Percentiles rank a stretch among this genome's conserved stretches.
Conservation (phyloP, 2,329 filamentous ascomycete species). For the Cordyceps pruinosa region DNA sequence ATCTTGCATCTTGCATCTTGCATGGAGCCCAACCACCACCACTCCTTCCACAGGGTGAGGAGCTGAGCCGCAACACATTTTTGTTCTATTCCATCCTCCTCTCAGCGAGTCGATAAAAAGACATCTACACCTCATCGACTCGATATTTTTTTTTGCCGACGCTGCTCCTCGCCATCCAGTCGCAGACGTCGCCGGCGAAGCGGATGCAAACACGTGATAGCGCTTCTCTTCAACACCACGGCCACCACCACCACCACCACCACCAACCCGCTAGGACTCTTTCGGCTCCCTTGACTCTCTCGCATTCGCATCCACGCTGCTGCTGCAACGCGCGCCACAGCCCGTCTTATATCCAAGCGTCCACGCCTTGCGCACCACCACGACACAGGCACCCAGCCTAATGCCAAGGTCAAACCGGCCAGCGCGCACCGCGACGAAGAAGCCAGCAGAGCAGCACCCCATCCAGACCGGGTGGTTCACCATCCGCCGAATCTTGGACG, state of each 20-base stretch:
- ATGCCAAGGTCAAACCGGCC: constrained; percentile 3
- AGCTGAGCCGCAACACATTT: too few species aligned
- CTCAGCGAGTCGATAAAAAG: too few species aligned
- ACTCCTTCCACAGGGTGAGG: too few species aligned
- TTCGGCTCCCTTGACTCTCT: neutral
- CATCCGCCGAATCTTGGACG: constrained; percentile 30
- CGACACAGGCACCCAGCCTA: constrained; percentile 17
- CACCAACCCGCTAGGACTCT: neutral
- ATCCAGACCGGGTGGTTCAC: constrained; percentile 25
- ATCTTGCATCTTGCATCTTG: too few species aligned
- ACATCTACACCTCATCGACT: neutral
- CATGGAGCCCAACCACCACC: too few species aligned
- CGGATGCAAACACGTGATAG: constrained; percentile 15
- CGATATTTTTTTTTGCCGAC: neutral
- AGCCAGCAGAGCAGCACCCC: constrained; percentile 16
- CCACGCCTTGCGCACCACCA: constrained; percentile 23
- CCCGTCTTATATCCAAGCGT: constrained; percentile 28
- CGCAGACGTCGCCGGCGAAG: neutral
- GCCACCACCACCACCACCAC: too few species aligned
- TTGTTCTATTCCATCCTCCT: neutral
- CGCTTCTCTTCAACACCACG: too few species aligned
- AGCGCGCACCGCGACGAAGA: constrained; percentile 8
- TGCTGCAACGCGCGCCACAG: constrained; percentile 19
- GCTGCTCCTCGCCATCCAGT: neutral
- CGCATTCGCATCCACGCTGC: neutral